These are phyloP conservation scores for Penicillium coffeae DNA, from an alignment of 495 filamentous ascomycete species.

Conservation along the genomic window DNA sequence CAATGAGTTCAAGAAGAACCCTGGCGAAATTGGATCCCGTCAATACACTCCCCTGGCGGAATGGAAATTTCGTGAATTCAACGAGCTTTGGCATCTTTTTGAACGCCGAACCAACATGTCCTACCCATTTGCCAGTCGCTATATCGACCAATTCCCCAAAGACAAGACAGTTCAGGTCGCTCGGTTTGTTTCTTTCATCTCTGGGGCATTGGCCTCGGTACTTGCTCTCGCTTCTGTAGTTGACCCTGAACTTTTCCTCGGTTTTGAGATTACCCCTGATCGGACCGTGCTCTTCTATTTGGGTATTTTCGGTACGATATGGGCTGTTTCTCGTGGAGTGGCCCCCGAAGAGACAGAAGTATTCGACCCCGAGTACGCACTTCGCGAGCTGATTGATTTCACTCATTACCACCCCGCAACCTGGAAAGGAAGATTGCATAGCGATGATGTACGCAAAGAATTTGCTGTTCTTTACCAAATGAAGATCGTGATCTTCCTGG, in stretches of 20 bases:
- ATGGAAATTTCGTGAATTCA: constrained; percentile 99
- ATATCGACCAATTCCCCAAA: constrained; percentile 95
- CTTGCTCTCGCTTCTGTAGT: constrained; percentile 74
- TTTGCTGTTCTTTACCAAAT: constrained; percentile 85
- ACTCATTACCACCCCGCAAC: constrained; percentile 85
- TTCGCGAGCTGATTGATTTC: constrained; percentile 82
- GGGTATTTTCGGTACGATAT: constrained; percentile 68
- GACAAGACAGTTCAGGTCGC: constrained; percentile 81
- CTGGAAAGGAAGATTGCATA: constrained; percentile 87
- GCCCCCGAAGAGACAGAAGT: constrained; percentile 85
- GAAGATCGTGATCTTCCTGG: constrained; percentile 84
- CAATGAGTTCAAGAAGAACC: constrained; percentile 92
- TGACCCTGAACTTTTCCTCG: constrained; percentile 85
- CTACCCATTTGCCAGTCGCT: constrained; percentile 84
- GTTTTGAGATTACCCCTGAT: constrained; percentile 83
- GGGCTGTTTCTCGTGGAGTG: constrained; percentile 72
- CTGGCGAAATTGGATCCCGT: constrained; percentile 73
- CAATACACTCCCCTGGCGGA: constrained; percentile 90
- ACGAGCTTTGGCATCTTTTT: constrained; percentile 90
- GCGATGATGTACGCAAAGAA: constrained; percentile 76
- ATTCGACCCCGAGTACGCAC: constrained; percentile 85
- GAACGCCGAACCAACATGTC: constrained; percentile 89
- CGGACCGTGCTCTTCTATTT: constrained; percentile 83
- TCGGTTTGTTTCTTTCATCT: constrained; percentile 79
- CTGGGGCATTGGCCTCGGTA: constrained; percentile 79